A percentile compares a stretch with the other conserved stretches of the same genome.
These are phyloP conservation scores for Tulasnella sp. DNA, from an alignment of 768 basidiomycete species.

Conservation along the genomic window DNA sequence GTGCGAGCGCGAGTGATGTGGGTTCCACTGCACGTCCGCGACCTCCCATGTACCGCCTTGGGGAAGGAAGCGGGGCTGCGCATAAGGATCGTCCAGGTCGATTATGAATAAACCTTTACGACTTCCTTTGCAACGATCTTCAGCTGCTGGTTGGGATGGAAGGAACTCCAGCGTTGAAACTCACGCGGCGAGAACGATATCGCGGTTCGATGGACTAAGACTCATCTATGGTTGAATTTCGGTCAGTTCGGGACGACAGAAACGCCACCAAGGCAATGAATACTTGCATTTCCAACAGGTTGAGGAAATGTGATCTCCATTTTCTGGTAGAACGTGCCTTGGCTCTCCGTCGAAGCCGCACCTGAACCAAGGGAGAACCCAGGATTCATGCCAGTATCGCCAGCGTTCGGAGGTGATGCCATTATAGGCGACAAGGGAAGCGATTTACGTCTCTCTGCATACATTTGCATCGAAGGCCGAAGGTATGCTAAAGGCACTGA, in stretches of 20 bases:
- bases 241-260: neutral
- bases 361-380: neutral
- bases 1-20: conserved; percentile 66
- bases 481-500: neutral
- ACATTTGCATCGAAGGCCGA: conserved; percentile 4
- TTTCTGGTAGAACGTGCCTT: conserved; percentile 26
- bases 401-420: neutral
- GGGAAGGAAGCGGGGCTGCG: conserved; percentile 88
- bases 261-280: neutral
- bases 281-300: conserved; percentile 27
- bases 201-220: conserved; percentile 81
- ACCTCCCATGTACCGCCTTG: conserved; percentile 98
- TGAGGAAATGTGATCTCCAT: conserved; percentile 26
- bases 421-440: conserved; percentile 9
- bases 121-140: conserved; percentile 37
- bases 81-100: conserved; percentile 81
- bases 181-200: conserved; percentile 86
- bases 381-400: neutral
- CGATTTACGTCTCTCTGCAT: neutral
- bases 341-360: neutral
- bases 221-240: conserved; percentile 59
- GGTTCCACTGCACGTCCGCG: conserved; percentile 90
- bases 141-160: neutral
- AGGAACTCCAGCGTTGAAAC: conserved; percentile 32
- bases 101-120: conserved; percentile 93